Evolutionary conservation across 2,329 filamentous ascomycete genomes (phyloP).

Genomic region (Paecilomyces niveus): DNA sequence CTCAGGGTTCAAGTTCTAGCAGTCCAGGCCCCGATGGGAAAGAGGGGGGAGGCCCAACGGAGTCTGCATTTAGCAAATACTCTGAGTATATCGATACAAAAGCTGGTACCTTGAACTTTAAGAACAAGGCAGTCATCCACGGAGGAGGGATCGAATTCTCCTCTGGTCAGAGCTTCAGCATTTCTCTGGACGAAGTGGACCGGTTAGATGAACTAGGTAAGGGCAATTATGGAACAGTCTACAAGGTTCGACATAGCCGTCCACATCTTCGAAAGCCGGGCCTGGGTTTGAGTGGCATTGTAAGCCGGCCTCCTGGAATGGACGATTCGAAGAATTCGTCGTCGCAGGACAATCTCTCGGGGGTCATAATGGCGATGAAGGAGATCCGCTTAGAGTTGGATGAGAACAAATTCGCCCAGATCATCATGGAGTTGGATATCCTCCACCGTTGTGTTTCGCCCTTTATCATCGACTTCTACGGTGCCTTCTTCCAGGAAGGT

Average conservation of each 20-base stretch:
- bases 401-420: conserved; percentile 92
- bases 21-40: conserved; percentile 13
- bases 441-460: conserved; percentile 90
- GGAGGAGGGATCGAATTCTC: conserved; percentile 87
- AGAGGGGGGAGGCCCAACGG: conserved; percentile 15
- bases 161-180: conserved; percentile 81
- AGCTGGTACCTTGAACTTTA: conserved; percentile 84
- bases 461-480: conserved; percentile 98
- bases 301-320: conserved; percentile 30
- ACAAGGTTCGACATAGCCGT: conserved; percentile 85
- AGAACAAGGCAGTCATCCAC: conserved; percentile 84
- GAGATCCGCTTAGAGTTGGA: conserved; percentile 93
- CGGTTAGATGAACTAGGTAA: conserved; percentile 90
- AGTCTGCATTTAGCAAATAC: conserved; percentile 58
- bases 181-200: conserved; percentile 92
- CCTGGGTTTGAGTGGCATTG: conserved; percentile 54
- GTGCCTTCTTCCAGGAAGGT: conserved; percentile 97
- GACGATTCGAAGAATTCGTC: conserved; percentile 11
- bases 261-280: conserved; percentile 55
- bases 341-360: conserved; percentile 34
- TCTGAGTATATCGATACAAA: conserved; percentile 84
- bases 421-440: conserved; percentile 95
- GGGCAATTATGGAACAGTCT: conserved; percentile 96
- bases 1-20: conserved; percentile 43
- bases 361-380: conserved; percentile 97